Conservation (phyloP, 371 early-diverging fungal species). For the Saksenaea oblongispora region DNA sequence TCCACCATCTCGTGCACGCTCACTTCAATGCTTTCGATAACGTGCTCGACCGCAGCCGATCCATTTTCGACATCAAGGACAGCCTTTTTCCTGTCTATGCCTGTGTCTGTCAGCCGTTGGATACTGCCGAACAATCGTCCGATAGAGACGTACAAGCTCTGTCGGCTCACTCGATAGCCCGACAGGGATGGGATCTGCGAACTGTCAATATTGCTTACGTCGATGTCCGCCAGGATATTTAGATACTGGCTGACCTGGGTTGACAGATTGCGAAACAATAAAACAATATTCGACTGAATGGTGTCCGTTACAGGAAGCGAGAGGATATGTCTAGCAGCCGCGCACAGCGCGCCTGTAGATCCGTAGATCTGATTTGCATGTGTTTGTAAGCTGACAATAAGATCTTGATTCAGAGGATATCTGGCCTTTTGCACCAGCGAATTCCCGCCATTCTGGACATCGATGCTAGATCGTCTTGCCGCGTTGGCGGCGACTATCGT, state of each 20-base stretch:
- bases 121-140: slow-evolving; percentile 68
- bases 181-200: slow-evolving; percentile 42
- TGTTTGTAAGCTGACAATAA: slow-evolving; percentile 32
- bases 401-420: slow-evolving; percentile 35
- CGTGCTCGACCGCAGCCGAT: slow-evolving; percentile 40
- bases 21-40: slow-evolving; percentile 37
- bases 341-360: slow-evolving; percentile 25
- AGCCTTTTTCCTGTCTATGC: slow-evolving; percentile 23
- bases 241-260: slow-evolving; percentile 44
- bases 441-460: background rate
- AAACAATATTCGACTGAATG: slow-evolving; percentile 1
- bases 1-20: slow-evolving; percentile 42
- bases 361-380: slow-evolving; percentile 38
- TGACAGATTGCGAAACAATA: slow-evolving; percentile 50
- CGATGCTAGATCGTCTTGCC: slow-evolving; percentile 1
- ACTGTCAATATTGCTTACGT: slow-evolving; percentile 26
- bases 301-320: background rate
- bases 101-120: slow-evolving; percentile 59
- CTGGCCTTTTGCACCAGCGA: slow-evolving; percentile 8
- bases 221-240: slow-evolving; percentile 41
- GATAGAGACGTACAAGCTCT: slow-evolving; percentile 67
- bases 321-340: background rate
- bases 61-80: slow-evolving; percentile 40
- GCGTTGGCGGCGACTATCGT: background rate
- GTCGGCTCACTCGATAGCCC: slow-evolving; percentile 67